Conservation (phyloP, 441 rosid genomes). For the Corymbia citriodora region DNA sequence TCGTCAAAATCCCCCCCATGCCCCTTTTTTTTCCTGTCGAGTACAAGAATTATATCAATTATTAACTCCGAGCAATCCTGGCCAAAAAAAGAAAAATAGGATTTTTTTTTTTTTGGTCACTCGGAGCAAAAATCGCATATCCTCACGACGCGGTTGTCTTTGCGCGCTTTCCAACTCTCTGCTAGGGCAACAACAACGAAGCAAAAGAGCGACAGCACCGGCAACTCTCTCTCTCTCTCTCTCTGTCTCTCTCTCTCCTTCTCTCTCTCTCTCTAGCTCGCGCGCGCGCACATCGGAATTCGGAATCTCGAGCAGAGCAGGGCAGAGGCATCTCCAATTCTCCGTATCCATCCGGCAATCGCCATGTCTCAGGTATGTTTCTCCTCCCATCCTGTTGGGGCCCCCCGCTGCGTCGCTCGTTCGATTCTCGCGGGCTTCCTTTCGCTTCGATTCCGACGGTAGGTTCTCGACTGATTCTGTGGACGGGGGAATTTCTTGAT, state of each 20-base stretch:
- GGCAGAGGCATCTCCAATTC: neutral
- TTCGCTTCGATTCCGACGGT: neutral
- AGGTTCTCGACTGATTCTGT: neutral
- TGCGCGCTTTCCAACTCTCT: neutral
- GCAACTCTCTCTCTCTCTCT: neutral
- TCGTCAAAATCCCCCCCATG: neutral
- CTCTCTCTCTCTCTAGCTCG: too few species aligned
- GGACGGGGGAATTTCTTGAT: neutral
- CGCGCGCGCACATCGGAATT: neutral
- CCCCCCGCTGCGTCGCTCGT: too few species aligned
- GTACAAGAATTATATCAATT: neutral
- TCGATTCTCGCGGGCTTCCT: neutral
- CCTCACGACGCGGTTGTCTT: neutral
- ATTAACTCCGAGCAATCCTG: neutral
- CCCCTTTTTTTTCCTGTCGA: too few species aligned
- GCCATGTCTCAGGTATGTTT: conserved; percentile 54
- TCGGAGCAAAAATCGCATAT: neutral
- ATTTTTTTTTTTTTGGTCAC: neutral
- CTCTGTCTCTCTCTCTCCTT: neutral
- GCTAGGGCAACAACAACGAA: neutral
- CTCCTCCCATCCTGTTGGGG: neutral
- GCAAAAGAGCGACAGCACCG: neutral
- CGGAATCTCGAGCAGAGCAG: neutral
- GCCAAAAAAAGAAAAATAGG: neutral
- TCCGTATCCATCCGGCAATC: neutral